phyloP scores from a whole-genome alignment of 345 rosid genomes.

The Lenwebbia sp. region DNA sequence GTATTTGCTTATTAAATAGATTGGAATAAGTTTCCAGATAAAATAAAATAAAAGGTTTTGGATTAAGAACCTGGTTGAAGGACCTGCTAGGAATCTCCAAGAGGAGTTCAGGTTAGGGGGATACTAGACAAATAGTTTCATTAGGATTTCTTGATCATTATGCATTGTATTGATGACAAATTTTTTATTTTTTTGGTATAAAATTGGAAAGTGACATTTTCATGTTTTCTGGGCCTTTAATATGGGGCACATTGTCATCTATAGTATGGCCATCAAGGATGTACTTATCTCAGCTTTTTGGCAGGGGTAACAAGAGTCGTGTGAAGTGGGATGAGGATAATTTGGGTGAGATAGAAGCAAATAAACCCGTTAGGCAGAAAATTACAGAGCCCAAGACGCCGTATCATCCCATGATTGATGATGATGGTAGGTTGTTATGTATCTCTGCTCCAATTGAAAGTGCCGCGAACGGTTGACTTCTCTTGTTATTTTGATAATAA shows the following conservation, averaged over 20 bases:
- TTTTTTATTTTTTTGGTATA: not conserved
- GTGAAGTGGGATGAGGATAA: constrained; percentile 90
- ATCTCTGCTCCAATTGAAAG: not conserved
- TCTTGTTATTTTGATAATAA: not conserved
- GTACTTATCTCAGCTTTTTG: not conserved
- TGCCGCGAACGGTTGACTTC: not conserved
- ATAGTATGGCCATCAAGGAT: not conserved
- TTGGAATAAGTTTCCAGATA: not conserved
- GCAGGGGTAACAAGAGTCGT: constrained; percentile 35
- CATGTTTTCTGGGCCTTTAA: not conserved
- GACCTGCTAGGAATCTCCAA: not conserved
- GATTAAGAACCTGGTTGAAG: not conserved
- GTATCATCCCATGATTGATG: constrained; percentile 86
- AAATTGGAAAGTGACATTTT: not conserved
- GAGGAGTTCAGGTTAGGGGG: not conserved
- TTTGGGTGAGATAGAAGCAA: constrained; percentile 85
- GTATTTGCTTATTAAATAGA: not conserved
- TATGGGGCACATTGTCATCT: not conserved
- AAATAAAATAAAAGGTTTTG: not conserved
- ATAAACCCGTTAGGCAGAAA: constrained; percentile 94
- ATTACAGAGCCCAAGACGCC: constrained; percentile 99
- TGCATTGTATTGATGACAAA: not conserved
- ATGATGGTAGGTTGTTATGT: constrained; percentile 47
- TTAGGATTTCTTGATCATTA: not conserved
- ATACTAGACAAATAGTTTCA: not conserved